Evolutionary conservation across 108 stramenopile species (phyloP).

Genomic region (Mediolabrus comicus): DNA sequence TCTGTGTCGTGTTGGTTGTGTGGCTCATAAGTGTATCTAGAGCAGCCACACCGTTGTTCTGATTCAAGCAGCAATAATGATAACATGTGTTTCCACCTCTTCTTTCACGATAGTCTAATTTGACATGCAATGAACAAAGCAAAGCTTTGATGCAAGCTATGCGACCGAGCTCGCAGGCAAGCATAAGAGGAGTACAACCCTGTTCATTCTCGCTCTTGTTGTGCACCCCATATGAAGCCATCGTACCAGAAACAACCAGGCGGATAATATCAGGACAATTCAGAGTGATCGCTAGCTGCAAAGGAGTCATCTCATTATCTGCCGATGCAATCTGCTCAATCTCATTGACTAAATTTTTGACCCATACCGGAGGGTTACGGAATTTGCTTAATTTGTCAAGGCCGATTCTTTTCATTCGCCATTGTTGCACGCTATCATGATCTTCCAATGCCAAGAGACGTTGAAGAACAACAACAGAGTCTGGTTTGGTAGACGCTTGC

Average conservation of each 20-base stretch:
- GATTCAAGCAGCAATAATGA: slow-evolving; percentile 36
- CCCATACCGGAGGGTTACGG: neutral
- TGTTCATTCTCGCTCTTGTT: slow-evolving; percentile 23
- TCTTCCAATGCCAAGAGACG: slow-evolving; percentile 15
- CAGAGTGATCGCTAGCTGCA: slow-evolving; percentile 25
- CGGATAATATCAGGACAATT: slow-evolving; percentile 22
- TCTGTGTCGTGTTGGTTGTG: slow-evolving; percentile 33
- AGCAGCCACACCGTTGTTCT: neutral
- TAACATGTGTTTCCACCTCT: slow-evolving; percentile 34
- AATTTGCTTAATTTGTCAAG: neutral
- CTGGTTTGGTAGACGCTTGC: neutral
- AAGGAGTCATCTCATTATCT: slow-evolving; percentile 23
- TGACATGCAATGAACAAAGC: slow-evolving; percentile 18
- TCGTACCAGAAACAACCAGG: neutral
- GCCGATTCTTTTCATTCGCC: slow-evolving; percentile 3
- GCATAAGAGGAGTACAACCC: slow-evolving; percentile 47
- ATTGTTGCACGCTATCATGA: neutral
- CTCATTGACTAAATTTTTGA: neutral
- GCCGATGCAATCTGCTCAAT: slow-evolving; percentile 4
- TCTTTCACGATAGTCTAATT: slow-evolving; percentile 32
- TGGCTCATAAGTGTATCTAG: slow-evolving; percentile 18
- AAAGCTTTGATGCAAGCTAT: slow-evolving; percentile 53
- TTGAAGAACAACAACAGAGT: slow-evolving; percentile 7
- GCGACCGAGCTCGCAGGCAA: slow-evolving; percentile 57
- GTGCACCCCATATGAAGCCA: neutral